Percentiles rank a stretch among this genome's conserved stretches.
Evolutionary conservation across 306 rosid species (phyloP).

Genomic region (Corylus avellana): DNA sequence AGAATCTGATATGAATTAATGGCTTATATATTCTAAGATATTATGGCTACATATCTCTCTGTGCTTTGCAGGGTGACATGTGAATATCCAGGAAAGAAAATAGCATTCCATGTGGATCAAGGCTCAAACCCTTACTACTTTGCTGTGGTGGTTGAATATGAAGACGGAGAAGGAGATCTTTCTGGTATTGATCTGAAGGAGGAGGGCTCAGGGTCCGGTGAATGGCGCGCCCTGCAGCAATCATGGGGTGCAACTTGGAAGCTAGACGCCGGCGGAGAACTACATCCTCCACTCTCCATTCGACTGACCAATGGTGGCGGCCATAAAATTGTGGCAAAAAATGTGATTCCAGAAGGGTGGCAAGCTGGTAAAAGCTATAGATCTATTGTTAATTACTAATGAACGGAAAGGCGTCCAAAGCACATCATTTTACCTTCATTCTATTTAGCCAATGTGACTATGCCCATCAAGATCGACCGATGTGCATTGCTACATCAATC

Average conservation of each 20-base stretch:
- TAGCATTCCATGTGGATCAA: constrained; percentile 38
- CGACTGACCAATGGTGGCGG: constrained; percentile 22
- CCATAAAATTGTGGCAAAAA: constrained; percentile 34
- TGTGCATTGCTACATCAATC: too few relatives aligned
- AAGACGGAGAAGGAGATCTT: constrained; percentile 46
- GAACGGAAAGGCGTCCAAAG: not conserved
- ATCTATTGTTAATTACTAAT: constrained; percentile 38
- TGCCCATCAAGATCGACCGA: too few relatives aligned
- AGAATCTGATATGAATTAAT: too few relatives aligned
- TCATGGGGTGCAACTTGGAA: constrained; percentile 63
- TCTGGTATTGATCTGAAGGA: constrained; percentile 34
- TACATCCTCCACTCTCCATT: constrained; percentile 41
- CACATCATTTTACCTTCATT: not conserved
- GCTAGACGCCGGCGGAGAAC: constrained; percentile 34
- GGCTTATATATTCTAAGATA: too few relatives aligned
- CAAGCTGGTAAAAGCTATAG: constrained; percentile 35
- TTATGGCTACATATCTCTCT: too few relatives aligned
- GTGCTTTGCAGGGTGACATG: constrained; percentile 35
- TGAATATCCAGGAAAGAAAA: constrained; percentile 33
- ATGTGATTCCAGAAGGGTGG: constrained; percentile 46
- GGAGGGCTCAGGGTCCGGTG: not conserved
- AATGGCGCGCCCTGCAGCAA: constrained; percentile 43
- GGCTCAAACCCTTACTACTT: constrained; percentile 41
- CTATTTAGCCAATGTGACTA: too few relatives aligned
- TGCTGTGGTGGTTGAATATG: constrained; percentile 36